Percentiles rank a stretch among this genome's conserved stretches.
These are phyloP conservation scores for Achaetomium macrosporum DNA, from an alignment of 2,329 filamentous ascomycete genomes.

Conservation along the genomic window DNA sequence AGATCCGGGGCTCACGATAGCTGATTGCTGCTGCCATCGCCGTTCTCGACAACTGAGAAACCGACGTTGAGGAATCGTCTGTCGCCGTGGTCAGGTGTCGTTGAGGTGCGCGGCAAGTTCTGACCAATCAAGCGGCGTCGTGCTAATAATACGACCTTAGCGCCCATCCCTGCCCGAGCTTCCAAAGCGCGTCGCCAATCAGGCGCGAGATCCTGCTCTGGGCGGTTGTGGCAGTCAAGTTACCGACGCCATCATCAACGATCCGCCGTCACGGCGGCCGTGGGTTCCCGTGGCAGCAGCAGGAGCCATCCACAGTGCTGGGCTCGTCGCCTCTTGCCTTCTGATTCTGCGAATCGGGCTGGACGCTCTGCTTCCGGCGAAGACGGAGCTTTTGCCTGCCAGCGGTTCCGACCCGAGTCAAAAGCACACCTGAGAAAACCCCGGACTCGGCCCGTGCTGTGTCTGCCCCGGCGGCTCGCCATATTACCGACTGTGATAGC, in stretches of 20 bases:
- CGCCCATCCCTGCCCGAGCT: constrained; percentile 23
- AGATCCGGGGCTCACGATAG: background rate
- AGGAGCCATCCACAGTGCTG: constrained; percentile 9
- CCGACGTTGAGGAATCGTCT: background rate
- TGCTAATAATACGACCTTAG: constrained; percentile 29
- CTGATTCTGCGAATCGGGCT: constrained; percentile 14
- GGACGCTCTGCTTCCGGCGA: background rate
- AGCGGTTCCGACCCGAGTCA: too few relatives aligned
- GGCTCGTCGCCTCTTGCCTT: constrained; percentile 5
- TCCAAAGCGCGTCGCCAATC: constrained; percentile 22
- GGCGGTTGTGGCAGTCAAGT: constrained; percentile 20
- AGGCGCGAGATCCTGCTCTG: constrained; percentile 6
- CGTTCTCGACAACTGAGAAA: constrained; percentile 8
- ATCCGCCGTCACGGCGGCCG: constrained; percentile 5
- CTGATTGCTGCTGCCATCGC: background rate
- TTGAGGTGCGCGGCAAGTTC: constrained; percentile 21
- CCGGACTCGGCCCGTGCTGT: background rate
- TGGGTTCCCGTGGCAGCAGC: constrained; percentile 11
- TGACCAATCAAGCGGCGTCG: constrained; percentile 24
- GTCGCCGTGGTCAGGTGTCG: constrained; percentile 8
- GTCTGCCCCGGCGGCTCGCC: constrained; percentile 11
- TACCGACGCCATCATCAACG: constrained; percentile 22
- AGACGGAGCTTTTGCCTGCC: background rate
- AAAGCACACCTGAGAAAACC: background rate
- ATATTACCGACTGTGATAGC: background rate